Evolutionary conservation across 306 rosid species (phyloP).

Genomic region (Inga leiocalycina): DNA sequence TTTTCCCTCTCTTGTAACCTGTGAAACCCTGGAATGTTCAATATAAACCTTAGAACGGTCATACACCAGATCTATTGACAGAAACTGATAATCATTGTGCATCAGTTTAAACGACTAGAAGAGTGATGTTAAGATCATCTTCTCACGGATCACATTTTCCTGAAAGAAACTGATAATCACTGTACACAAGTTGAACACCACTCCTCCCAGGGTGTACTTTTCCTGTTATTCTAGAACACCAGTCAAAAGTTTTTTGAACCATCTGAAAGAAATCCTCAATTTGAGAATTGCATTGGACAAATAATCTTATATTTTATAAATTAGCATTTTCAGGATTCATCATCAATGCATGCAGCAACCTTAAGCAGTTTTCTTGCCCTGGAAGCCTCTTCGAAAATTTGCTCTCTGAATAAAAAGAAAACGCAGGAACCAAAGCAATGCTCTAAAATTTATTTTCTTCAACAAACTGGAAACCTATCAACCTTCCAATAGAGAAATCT

Average conservation of each 20-base stretch:
- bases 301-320: background rate
- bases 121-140: constrained; percentile 13
- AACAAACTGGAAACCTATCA: background rate
- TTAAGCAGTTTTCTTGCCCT: background rate
- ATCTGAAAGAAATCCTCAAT: background rate
- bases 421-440: background rate
- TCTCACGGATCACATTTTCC: constrained; percentile 16
- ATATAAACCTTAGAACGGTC: constrained; percentile 33
- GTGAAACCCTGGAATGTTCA: constrained; percentile 74
- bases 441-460: background rate
- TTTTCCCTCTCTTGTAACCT: constrained; percentile 91
- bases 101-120: constrained; percentile 5
- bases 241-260: background rate
- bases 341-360: background rate
- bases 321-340: background rate
- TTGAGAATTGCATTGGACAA: background rate
- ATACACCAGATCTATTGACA: constrained; percentile 7
- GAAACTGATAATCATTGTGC: constrained; percentile 12
- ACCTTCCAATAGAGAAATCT: constrained; percentile 23
- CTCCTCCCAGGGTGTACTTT: background rate
- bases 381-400: constrained; percentile 1
- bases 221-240: background rate
- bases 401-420: background rate
- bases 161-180: too few relatives aligned
- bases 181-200: background rate